Conservation (phyloP, 1,284 basidiomycete genomes). For the Sanguinoderma infundibulare region DNA sequence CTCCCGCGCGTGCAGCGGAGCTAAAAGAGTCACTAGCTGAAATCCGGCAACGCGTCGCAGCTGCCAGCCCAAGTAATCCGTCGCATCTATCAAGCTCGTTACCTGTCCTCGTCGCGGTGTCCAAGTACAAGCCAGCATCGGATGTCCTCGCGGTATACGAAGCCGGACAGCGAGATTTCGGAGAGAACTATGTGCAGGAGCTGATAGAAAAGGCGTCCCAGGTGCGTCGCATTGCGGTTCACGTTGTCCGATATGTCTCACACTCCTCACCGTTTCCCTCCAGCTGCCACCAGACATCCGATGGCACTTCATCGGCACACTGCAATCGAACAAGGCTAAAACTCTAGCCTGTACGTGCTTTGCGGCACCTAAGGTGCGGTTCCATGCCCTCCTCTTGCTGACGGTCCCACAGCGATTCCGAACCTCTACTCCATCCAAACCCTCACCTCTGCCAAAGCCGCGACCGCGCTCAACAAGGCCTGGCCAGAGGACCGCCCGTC, state of each 20-base stretch:
- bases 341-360: constrained; percentile 70
- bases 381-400: constrained; percentile 7
- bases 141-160: constrained; percentile 87
- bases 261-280: background rate
- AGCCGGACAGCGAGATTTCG: constrained; percentile 87
- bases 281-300: constrained; percentile 84
- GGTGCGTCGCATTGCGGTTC: constrained; percentile 49
- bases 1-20: constrained; percentile 45
- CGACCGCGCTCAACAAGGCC: constrained; percentile 82
- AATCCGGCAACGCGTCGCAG: constrained; percentile 51
- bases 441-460: constrained; percentile 86
- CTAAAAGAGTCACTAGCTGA: constrained; percentile 55
- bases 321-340: constrained; percentile 97
- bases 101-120: constrained; percentile 82
- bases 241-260: constrained; percentile 11
- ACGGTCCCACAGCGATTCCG: constrained; percentile 67
- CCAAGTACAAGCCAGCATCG: constrained; percentile 90
- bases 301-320: constrained; percentile 97
- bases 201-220: constrained; percentile 86
- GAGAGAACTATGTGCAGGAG: constrained; percentile 98
- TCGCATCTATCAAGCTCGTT: constrained; percentile 13
- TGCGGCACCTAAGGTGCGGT: constrained; percentile 1
- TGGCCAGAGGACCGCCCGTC: constrained; percentile 54
- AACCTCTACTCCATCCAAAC: constrained; percentile 93
- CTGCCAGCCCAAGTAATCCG: constrained; percentile 33